Evolutionary conservation across 202 grass and related monocot genomes (phyloP).

Genomic region (Eragrostis tef): DNA sequence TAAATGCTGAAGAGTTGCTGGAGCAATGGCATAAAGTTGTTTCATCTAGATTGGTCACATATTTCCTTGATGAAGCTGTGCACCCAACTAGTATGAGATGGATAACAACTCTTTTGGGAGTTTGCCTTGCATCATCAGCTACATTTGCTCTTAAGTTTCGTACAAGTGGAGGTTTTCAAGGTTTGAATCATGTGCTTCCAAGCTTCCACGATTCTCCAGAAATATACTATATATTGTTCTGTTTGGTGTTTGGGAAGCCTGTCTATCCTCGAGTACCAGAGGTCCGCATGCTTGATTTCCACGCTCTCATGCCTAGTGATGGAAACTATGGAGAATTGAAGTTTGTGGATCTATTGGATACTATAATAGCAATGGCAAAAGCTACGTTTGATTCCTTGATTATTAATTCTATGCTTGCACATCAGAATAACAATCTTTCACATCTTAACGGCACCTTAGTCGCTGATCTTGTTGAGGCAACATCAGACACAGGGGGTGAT

Average conservation of each 20-base stretch:
- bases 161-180: conserved; percentile 81
- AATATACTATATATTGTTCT: conserved; percentile 99
- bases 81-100: conserved; percentile 99
- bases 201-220: conserved; percentile 98
- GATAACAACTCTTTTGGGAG: conserved; percentile 95
- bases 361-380: conserved; percentile 85
- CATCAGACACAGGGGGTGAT: conserved; percentile 72
- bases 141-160: conserved; percentile 89
- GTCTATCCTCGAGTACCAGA: conserved; percentile 97
- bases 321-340: conserved; percentile 94
- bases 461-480: conserved; percentile 81
- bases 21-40: conserved; percentile 99
- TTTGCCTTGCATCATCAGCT: conserved; percentile 86
- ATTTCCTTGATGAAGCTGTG: conserved; percentile 98
- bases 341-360: conserved; percentile 96
- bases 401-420: conserved; percentile 92
- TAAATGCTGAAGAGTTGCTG: conserved; percentile 82
- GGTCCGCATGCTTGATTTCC: conserved; percentile 99
- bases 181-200: conserved; percentile 81
- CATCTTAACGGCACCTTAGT: conserved; percentile 83
- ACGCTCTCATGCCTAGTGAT: conserved; percentile 94
- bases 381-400: conserved; percentile 92
- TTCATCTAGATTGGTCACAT: conserved; percentile 87
- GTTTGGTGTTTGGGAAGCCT: conserved; percentile 92
- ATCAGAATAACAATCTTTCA: conserved; percentile 89